A percentile compares a stretch with the other conserved stretches of the same genome.
These are phyloP conservation scores for Debaryomyces subglobosus DNA, from an alignment of 1,139 yeast species.

Conservation along the genomic window DNA sequence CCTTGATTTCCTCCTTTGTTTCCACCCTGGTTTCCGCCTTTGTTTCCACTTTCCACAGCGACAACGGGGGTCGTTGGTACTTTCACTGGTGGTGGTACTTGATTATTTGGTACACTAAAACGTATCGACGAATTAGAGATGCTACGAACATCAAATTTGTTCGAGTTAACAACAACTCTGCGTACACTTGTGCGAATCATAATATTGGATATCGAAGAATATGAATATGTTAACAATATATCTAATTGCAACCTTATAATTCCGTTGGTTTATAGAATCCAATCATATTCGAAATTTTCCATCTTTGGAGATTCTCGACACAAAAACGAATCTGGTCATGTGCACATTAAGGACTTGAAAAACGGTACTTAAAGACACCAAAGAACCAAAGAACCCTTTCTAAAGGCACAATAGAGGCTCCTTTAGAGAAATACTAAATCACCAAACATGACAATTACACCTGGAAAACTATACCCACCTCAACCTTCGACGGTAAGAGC, in stretches of 20 bases:
- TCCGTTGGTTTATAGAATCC: conserved; percentile 5
- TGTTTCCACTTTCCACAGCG: conserved; percentile 5
- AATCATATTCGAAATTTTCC: conserved; percentile 13
- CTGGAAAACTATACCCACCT: conserved; percentile 57
- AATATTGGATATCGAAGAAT: conserved; percentile 3
- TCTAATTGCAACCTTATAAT: conserved; percentile 4
- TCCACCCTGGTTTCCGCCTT: conserved; percentile 9
- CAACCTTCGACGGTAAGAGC: conserved; percentile 78
- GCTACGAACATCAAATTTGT: conserved; percentile 9
- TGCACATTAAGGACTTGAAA: neutral
- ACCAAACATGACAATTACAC: conserved; percentile 29
- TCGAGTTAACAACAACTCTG: conserved; percentile 10
- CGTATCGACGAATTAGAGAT: conserved; percentile 7
- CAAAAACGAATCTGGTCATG: conserved; percentile 6
- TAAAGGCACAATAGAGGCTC: neutral
- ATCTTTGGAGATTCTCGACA: conserved; percentile 6
- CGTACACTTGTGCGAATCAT: conserved; percentile 12
- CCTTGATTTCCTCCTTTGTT: conserved; percentile 10
- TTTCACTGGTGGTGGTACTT: conserved; percentile 8
- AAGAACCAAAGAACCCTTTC: neutral
- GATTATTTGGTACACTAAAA: conserved; percentile 11
- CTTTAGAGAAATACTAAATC: neutral
- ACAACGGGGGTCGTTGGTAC: conserved; percentile 9
- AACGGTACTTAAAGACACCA: neutral
- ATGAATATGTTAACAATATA: neutral